Conservation (phyloP, 2,329 filamentous ascomycete species). For the Colletotrichum agaves region DNA sequence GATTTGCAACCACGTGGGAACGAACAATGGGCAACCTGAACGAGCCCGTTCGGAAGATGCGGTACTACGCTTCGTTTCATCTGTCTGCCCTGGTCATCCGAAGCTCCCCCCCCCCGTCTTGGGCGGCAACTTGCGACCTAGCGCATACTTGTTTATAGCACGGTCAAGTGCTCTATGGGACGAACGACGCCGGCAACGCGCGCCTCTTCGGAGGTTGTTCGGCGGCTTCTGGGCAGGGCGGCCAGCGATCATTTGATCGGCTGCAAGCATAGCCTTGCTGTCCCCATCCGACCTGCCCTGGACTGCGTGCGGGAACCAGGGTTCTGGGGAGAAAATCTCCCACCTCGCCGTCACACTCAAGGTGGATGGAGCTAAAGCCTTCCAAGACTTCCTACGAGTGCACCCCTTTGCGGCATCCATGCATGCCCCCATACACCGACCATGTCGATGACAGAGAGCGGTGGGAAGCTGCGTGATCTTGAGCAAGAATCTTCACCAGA, state of each 20-base stretch:
- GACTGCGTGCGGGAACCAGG: slow-evolving; percentile 24
- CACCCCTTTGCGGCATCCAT: slow-evolving; percentile 4
- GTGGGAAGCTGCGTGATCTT: slow-evolving; percentile 29
- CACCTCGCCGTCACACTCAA: slow-evolving; percentile 22
- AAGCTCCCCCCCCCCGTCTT: neutral
- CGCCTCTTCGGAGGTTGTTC: slow-evolving; percentile 7
- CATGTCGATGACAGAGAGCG: slow-evolving; percentile 16
- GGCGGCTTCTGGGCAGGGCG: neutral
- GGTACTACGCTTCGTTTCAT: neutral
- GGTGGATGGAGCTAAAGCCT: slow-evolving; percentile 13
- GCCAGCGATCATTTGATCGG: slow-evolving; percentile 32
- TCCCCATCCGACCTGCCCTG: slow-evolving; percentile 1
- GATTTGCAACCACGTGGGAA: slow-evolving; percentile 29
- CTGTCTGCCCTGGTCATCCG: neutral
- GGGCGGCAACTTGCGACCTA: neutral
- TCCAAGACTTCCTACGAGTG: slow-evolving; percentile 4
- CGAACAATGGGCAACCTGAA: neutral
- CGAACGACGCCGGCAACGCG: neutral
- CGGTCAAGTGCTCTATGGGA: neutral
- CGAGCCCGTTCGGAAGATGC: neutral
- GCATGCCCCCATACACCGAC: slow-evolving; percentile 31
- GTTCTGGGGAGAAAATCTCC: slow-evolving; percentile 32
- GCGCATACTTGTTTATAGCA: slow-evolving; percentile 9
- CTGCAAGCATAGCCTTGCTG: slow-evolving; percentile 34
- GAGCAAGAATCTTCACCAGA: slow-evolving; percentile 13